Evolutionary conservation across 225 moss, liverwort and hornwort species (phyloP).

Genomic region (Asterella californica): DNA sequence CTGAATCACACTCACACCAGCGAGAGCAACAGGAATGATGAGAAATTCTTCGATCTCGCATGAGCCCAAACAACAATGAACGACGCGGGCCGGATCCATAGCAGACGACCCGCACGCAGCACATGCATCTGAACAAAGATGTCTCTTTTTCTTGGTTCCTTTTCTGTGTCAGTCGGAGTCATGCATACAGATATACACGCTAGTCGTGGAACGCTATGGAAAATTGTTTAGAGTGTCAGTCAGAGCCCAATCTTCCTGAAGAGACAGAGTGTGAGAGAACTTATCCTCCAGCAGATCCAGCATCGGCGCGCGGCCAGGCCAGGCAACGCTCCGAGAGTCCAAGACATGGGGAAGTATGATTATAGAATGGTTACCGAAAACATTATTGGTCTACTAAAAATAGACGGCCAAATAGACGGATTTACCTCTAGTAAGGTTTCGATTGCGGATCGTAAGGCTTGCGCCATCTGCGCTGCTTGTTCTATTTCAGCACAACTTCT

Average conservation of each 20-base stretch:
- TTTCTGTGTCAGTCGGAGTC: too few species aligned
- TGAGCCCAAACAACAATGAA: neutral
- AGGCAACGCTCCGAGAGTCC: neutral
- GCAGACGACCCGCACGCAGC: neutral
- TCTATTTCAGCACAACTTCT: constrained; percentile 66
- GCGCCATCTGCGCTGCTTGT: constrained; percentile 76
- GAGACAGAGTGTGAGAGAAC: neutral
- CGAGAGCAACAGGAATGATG: neutral
- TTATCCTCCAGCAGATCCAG: neutral
- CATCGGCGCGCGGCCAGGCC: neutral
- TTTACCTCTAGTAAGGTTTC: constrained; percentile 72
- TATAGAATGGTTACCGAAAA: neutral
- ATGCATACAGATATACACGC: neutral
- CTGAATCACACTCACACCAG: neutral
- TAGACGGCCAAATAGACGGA: neutral
- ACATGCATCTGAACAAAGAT: too few species aligned
- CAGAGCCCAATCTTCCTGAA: neutral
- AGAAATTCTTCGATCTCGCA: constrained; percentile 10
- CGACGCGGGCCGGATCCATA: neutral
- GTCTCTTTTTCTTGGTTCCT: too few species aligned
- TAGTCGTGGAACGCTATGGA: neutral
- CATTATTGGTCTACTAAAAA: constrained; percentile 6
- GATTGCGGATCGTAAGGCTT: constrained; percentile 73
- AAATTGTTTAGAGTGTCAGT: too few species aligned
- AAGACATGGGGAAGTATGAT: constrained; percentile 1